Conservation (phyloP, 2,329 filamentous ascomycete species). For the Davidsoniella eucalypti region DNA sequence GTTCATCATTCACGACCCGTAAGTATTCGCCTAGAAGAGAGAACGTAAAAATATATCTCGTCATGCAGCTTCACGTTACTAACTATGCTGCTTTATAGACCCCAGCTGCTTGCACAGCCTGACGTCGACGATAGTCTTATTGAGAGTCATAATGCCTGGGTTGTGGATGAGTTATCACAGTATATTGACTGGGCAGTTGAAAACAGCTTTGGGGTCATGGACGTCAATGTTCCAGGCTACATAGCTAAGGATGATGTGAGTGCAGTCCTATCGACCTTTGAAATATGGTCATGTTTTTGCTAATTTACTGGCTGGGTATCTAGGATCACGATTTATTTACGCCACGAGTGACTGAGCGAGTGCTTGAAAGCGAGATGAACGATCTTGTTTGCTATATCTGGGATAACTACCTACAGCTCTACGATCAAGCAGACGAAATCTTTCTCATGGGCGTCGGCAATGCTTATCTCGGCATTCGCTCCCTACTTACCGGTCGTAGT, state of each 20-base stretch:
- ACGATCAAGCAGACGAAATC: slow-evolving; percentile 53
- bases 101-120: slow-evolving; percentile 50
- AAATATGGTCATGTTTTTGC: background rate
- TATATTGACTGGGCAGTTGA: slow-evolving; percentile 72
- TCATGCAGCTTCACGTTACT: background rate
- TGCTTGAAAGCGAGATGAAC: slow-evolving; percentile 43
- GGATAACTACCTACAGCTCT: slow-evolving; percentile 89
- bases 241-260: slow-evolving; percentile 42
- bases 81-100: slow-evolving; percentile 27
- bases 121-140: slow-evolving; percentile 55
- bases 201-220: slow-evolving; percentile 71
- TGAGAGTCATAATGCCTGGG: slow-evolving; percentile 72
- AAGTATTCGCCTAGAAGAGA: slow-evolving; percentile 22
- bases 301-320: background rate
- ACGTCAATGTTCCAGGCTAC: slow-evolving; percentile 76
- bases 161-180: slow-evolving; percentile 67
- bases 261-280: no score
- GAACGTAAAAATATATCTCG: background rate
- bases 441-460: slow-evolving; percentile 83
- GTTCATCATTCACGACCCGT: slow-evolving; percentile 84
- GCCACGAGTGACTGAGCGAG: slow-evolving; percentile 27
- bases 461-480: slow-evolving; percentile 68
- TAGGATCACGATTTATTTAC: slow-evolving; percentile 33
- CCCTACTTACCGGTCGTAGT: slow-evolving; percentile 66
- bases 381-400: slow-evolving; percentile 76